Conservation (phyloP, 805 yeast species). For the Teunomyces lycoperdinae region DNA sequence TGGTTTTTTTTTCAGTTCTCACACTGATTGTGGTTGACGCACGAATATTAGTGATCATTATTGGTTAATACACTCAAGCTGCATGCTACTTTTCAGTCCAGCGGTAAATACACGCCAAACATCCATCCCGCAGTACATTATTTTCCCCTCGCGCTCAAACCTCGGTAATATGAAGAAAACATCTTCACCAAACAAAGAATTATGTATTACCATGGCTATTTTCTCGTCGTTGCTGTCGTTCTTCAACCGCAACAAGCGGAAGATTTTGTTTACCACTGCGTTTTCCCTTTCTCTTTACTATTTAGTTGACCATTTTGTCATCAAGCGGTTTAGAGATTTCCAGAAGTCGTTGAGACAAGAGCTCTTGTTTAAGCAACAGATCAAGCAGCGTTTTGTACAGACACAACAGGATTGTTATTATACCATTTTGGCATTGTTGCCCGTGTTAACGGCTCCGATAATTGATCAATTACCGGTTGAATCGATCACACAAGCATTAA, state of each 20-base stretch:
- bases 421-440: conserved; percentile 79
- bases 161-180: neutral
- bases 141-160: neutral
- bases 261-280: conserved; percentile 32
- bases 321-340: conserved; percentile 37
- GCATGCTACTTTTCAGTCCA: neutral
- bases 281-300: conserved; percentile 35
- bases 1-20: neutral
- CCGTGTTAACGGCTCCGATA: conserved; percentile 68
- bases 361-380: conserved; percentile 44
- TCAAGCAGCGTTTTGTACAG: conserved; percentile 80
- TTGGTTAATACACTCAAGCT: neutral
- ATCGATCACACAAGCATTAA: conserved; percentile 64
- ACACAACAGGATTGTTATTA: conserved; percentile 87
- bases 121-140: neutral
- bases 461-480: conserved; percentile 67
- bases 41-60: neutral
- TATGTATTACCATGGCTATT: conserved; percentile 28
- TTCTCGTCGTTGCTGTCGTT: conserved; percentile 40
- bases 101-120: neutral
- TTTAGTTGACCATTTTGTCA: conserved; percentile 36
- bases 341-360: conserved; percentile 41
- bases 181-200: neutral
- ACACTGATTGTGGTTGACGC: neutral
- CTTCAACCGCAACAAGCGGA: conserved; percentile 39